A percentile compares a stretch with the other conserved stretches of the same genome.
phyloP scores from a whole-genome alignment of 2,329 filamentous ascomycete species.

The Leptographium wingfieldii region DNA sequence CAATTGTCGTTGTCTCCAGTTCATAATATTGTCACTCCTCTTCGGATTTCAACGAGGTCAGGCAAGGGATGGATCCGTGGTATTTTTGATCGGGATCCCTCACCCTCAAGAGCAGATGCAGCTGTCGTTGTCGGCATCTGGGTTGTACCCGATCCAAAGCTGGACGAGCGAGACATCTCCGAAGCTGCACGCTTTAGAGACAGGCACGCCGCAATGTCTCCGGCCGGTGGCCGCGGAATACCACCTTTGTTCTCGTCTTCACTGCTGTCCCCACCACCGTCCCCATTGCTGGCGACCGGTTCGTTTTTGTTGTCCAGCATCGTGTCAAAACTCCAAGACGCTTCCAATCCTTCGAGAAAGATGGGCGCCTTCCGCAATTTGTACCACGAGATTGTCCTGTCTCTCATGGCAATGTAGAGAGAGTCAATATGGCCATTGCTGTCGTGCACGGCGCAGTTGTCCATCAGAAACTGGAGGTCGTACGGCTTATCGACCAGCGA shows the following conservation, averaged over 20 bases:
- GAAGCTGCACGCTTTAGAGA: conserved; percentile 38
- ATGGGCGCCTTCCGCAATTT: conserved; percentile 34
- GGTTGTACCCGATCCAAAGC: conserved; percentile 25
- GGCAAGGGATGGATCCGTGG: conserved; percentile 27
- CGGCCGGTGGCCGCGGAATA: conserved; percentile 26
- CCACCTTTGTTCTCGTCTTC: conserved; percentile 9
- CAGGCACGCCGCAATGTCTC: conserved; percentile 29
- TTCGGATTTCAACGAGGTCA: conserved; percentile 24
- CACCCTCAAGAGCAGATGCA: conserved; percentile 11
- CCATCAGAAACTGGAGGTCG: conserved; percentile 37
- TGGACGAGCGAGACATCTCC: conserved; percentile 38
- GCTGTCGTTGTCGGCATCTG: conserved; percentile 12
- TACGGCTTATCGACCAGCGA: conserved; percentile 29
- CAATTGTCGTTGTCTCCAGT: neutral
- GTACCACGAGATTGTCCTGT: conserved; percentile 43
- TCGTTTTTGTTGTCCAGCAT: conserved; percentile 31
- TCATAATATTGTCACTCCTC: conserved; percentile 14
- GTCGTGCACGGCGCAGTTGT: conserved; percentile 43
- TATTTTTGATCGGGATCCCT: conserved; percentile 18
- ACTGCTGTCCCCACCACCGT: conserved; percentile 14
- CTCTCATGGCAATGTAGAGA: conserved; percentile 44
- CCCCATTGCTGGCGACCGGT: conserved; percentile 18
- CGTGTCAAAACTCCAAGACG: conserved; percentile 39
- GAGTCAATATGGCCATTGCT: conserved; percentile 43
- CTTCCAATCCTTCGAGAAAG: conserved; percentile 39